Percentiles rank a stretch among this genome's conserved stretches.
phyloP scores from a whole-genome alignment of 2,329 filamentous ascomycete genomes.

The Clonostachys chloroleuca region DNA sequence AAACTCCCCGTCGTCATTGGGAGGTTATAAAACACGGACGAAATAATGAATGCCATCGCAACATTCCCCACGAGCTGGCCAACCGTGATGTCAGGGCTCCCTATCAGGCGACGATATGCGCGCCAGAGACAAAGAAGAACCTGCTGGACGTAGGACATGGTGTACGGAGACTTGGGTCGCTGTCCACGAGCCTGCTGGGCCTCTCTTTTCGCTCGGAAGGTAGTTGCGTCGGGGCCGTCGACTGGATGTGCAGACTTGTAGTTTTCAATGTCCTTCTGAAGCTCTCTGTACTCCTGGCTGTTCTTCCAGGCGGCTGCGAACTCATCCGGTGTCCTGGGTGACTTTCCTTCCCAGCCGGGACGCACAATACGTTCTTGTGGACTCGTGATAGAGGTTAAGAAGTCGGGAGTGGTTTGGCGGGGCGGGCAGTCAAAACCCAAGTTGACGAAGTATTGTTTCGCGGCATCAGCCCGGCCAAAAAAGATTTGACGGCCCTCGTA shows the following conservation, averaged over 20 bases:
- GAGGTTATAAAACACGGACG: constrained; percentile 63
- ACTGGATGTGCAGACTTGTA: constrained; percentile 24
- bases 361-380: constrained; percentile 50
- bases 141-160: constrained; percentile 37
- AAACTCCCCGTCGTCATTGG: constrained; percentile 46
- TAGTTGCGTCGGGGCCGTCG: constrained; percentile 32
- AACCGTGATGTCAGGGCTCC: constrained; percentile 15
- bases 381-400: constrained; percentile 68
- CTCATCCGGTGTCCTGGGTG: constrained; percentile 34
- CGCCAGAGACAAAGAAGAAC: constrained; percentile 30
- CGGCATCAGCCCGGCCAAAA: constrained; percentile 54
- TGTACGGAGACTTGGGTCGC: constrained; percentile 37
- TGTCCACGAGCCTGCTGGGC: constrained; percentile 16
- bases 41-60: constrained; percentile 47
- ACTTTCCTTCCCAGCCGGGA: constrained; percentile 41
- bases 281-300: constrained; percentile 8
- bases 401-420: constrained; percentile 66
- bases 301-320: constrained; percentile 16
- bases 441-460: constrained; percentile 60
- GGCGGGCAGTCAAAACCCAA: constrained; percentile 64
- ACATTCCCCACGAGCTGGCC: constrained; percentile 32
- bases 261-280: constrained; percentile 12
- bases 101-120: constrained; percentile 4
- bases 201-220: constrained; percentile 8
- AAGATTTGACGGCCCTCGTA: constrained; percentile 58